Percentiles rank a stretch among this genome's conserved stretches.
Conservation (phyloP, 345 rosid species). For the Psidium friedrichsthalianum region DNA sequence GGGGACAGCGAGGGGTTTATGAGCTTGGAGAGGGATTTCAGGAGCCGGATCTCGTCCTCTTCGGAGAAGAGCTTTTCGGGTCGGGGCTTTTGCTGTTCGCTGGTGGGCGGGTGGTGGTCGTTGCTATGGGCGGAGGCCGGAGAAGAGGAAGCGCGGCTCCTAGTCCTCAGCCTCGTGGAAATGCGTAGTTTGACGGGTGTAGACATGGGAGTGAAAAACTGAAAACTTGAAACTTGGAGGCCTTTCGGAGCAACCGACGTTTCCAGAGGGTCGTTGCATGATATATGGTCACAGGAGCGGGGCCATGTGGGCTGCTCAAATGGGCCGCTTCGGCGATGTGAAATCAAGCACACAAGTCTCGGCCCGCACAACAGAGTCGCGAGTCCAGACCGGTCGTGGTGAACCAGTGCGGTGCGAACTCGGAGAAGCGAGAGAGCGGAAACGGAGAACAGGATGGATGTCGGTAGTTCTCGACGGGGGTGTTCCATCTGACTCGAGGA, state of each 20-base stretch:
- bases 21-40: constrained; percentile 6
- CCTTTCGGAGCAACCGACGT: neutral
- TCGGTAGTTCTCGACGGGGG: neutral
- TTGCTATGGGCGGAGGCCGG: neutral
- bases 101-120: neutral
- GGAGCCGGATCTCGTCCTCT: constrained; percentile 15
- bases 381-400: neutral
- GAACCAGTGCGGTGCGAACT: neutral
- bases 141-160: neutral
- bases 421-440: neutral
- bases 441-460: neutral
- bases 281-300: neutral
- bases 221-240: neutral
- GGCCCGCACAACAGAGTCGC: neutral
- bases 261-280: neutral
- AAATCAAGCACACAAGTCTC: neutral
- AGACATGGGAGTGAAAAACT: neutral
- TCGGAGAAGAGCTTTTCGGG: constrained; percentile 9
- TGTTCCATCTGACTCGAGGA: neutral
- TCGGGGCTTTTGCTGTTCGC: neutral
- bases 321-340: neutral
- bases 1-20: neutral
- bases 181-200: neutral
- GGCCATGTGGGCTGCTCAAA: neutral
- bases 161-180: neutral